phyloP scores from a whole-genome alignment of 345 rosid species.

The Populus alba region DNA sequence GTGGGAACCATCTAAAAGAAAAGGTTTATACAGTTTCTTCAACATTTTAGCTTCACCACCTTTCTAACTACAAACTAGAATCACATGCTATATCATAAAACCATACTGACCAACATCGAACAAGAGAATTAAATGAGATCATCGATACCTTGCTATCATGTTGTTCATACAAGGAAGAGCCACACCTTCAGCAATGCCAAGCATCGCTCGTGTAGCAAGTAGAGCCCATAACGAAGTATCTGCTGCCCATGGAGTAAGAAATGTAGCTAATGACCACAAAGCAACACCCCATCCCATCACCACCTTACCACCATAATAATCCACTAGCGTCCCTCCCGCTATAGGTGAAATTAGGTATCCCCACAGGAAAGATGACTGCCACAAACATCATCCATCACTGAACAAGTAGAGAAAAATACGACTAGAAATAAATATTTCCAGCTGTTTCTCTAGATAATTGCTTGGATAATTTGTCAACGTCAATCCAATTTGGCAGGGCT shows the following conservation, averaged over 20 bases:
- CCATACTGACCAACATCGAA: slow-evolving; percentile 12
- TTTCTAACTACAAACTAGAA: slow-evolving; percentile 11
- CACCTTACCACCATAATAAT: slow-evolving; percentile 84
- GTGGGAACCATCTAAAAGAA: slow-evolving; percentile 90
- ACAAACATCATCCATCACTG: slow-evolving; percentile 21
- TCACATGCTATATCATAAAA: slow-evolving; percentile 1
- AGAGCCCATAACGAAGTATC: slow-evolving; percentile 70
- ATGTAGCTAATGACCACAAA: slow-evolving; percentile 87
- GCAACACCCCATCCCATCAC: slow-evolving; percentile 96
- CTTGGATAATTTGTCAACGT: not conserved
- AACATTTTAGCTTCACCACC: slow-evolving; percentile 28
- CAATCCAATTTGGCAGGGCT: not conserved
- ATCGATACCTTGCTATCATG: slow-evolving; percentile 80
- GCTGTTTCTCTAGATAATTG: not conserved
- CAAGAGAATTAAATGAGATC: slow-evolving; percentile 10
- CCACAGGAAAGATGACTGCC: slow-evolving; percentile 92
- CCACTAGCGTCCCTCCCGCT: slow-evolving; percentile 89
- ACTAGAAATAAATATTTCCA: not conserved
- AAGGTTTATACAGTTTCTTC: slow-evolving; percentile 27
- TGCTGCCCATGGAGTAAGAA: slow-evolving; percentile 97
- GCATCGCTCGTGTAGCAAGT: slow-evolving; percentile 66
- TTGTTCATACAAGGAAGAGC: slow-evolving; percentile 99
- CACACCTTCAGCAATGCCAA: slow-evolving; percentile 96
- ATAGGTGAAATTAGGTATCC: slow-evolving; percentile 93
- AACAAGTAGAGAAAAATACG: slow-evolving; percentile 9